Percentiles rank a stretch among this genome's conserved stretches.
Conservation (phyloP, 805 yeast genomes). For the Myxozyma udenii region DNA sequence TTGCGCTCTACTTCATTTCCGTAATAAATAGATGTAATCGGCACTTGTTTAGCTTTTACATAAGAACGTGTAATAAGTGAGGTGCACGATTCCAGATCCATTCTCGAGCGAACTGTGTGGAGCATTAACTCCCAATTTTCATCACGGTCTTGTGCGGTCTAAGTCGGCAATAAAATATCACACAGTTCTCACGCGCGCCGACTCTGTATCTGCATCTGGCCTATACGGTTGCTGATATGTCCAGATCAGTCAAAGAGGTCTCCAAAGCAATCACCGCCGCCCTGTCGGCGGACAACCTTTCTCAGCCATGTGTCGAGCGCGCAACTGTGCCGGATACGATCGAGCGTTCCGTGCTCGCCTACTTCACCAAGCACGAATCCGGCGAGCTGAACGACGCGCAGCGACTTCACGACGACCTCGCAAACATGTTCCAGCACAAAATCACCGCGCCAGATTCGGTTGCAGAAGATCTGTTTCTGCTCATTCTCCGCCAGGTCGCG, state of each 20-base stretch:
- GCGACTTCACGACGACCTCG: slow-evolving; percentile 40
- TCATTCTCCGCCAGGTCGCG: slow-evolving; percentile 35
- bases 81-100: too few species aligned
- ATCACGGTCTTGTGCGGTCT: too few species aligned
- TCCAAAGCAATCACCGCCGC: slow-evolving; percentile 21
- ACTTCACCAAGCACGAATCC: slow-evolving; percentile 18
- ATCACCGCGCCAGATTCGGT: slow-evolving; percentile 24
- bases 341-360: slow-evolving; percentile 9
- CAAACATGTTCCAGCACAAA: slow-evolving; percentile 29
- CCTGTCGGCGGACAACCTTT: slow-evolving; percentile 6
- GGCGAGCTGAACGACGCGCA: slow-evolving; percentile 33
- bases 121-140: too few species aligned
- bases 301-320: slow-evolving; percentile 10
- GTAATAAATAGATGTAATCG: too few species aligned
- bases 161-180: too few species aligned
- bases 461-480: slow-evolving; percentile 35
- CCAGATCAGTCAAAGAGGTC: slow-evolving; percentile 27
- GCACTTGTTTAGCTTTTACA: too few species aligned
- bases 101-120: too few species aligned
- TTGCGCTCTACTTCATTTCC: too few species aligned
- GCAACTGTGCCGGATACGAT: slow-evolving; percentile 19
- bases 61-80: too few species aligned
- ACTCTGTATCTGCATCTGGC: too few species aligned
- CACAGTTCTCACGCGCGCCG: too few species aligned
- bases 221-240: neutral